Conservation (phyloP, 169 alveolate genomes). For the Cryptosporidium xiaoi region DNA sequence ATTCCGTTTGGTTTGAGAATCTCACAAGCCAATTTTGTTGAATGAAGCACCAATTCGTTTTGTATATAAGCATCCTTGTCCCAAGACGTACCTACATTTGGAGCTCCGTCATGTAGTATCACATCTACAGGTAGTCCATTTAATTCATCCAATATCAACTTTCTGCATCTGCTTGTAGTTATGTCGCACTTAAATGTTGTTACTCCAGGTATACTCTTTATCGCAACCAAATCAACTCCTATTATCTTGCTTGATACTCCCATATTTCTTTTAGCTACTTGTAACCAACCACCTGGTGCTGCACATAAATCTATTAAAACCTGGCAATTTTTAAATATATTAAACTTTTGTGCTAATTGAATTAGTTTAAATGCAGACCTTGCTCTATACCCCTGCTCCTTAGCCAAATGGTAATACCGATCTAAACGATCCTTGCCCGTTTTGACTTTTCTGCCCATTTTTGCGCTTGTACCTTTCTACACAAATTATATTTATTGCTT, state of each 20-base stretch:
- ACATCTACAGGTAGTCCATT: constrained; percentile 95
- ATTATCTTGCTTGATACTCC: constrained; percentile 93
- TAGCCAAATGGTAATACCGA: constrained; percentile 96
- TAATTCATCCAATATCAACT: constrained; percentile 74
- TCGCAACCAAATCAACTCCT: constrained; percentile 98
- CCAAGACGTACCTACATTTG: constrained; percentile 99
- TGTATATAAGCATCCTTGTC: constrained; percentile 97
- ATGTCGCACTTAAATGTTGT: constrained; percentile 95
- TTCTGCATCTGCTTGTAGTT: constrained; percentile 84
- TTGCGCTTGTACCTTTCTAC: not conserved
- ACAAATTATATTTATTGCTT: too few relatives aligned
- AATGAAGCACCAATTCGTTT: constrained; percentile 93
- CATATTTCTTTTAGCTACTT: constrained; percentile 92
- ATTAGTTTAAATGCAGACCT: constrained; percentile 98
- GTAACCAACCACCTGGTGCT: constrained; percentile 99
- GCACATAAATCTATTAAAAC: constrained; percentile 96
- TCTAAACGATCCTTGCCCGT: constrained; percentile 93
- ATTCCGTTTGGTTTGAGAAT: constrained; percentile 86
- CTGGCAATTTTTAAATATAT: constrained; percentile 85
- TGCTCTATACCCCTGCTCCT: constrained; percentile 98
- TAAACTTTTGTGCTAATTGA: constrained; percentile 95
- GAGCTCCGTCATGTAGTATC: constrained; percentile 99
- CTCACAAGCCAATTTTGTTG: constrained; percentile 93
- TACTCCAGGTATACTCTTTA: constrained; percentile 96
- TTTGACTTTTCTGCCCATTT: constrained; percentile 88